Evolutionary conservation across 1,139 yeast species (phyloP), one percentile per base, ranked within the genome.

Genomic region (Lodderomyces orthopsilosis): DNA sequence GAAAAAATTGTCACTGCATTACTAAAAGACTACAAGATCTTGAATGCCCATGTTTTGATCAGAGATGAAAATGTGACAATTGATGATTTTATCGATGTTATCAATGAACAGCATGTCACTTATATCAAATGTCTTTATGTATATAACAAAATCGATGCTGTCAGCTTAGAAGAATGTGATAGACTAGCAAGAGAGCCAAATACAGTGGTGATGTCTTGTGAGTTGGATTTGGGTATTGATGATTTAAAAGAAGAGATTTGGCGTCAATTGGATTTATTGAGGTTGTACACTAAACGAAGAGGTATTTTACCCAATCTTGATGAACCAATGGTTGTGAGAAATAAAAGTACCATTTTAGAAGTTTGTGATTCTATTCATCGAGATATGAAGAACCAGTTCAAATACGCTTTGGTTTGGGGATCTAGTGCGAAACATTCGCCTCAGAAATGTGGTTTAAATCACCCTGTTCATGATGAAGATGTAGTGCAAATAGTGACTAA

Each of bases 371-470:
- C 94, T 10, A 85, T 93, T 51, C 98, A 93, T 61, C 77, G 96
- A 55, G 97, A 91, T 54, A 86, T 93, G 75, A 90, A 90, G 57
- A 83, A 85, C 54, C 89, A 87, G 59, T 93, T 93, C 70, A 87
- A 90, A 60, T 89, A 90, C 61, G 98, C 98, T 1, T 68, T 90
- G 56, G 97, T 93, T 9, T 93, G 98, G 98, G 98, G 98, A 0
- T 83, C 91, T 1, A 85, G 95, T 42, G 87, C 97, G 6, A 93
- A 93, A 62, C 96, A 90, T 60, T 87, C 94, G 36, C 98, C 98
- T 2, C 98, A 93, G 59, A 90, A 90, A 60, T 91, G 98, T 71
- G 98, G 98, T 1, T 70, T 93, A 47, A 77, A 64, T 49, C 98
- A 93, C 61, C 74, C 74, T 37, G 83, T 93, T 14, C 83, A 87